Evolutionary conservation across 2,329 filamentous ascomycete genomes (phyloP).

Genomic region (Cytospora chrysosperma): DNA sequence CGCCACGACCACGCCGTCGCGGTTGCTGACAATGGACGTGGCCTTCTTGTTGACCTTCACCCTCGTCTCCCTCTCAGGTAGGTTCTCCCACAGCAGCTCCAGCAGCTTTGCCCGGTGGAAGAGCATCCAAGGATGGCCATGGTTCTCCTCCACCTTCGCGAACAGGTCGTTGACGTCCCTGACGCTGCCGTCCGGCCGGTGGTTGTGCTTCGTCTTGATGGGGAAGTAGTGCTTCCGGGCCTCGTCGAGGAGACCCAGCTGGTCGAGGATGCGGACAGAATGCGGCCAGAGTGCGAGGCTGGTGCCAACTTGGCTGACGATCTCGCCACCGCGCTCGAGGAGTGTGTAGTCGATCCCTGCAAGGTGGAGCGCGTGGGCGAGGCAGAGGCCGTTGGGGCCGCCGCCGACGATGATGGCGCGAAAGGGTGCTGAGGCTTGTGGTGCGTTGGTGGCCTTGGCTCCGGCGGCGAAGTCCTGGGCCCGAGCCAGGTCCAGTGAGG

Average conservation of each 20-base stretch:
- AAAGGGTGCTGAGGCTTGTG: neutral
- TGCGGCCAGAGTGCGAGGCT: constrained; percentile 28
- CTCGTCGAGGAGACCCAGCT: constrained; percentile 29
- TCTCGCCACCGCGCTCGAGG: constrained; percentile 27
- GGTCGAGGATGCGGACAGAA: constrained; percentile 29
- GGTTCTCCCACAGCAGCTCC: constrained; percentile 21
- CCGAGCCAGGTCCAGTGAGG: no score
- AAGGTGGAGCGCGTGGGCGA: constrained; percentile 31
- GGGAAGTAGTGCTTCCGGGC: neutral
- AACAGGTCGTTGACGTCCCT: constrained; percentile 21
- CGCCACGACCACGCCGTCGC: constrained; percentile 20
- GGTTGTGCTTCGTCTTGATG: constrained; percentile 17
- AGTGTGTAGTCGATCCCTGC: constrained; percentile 34
- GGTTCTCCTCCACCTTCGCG: constrained; percentile 14
- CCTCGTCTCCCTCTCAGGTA: constrained; percentile 20
- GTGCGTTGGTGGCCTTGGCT: neutral
- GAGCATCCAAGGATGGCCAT: constrained; percentile 26
- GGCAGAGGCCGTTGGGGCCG: constrained; percentile 31
- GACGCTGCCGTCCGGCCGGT: constrained; percentile 18
- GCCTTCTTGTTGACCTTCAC: constrained; percentile 25
- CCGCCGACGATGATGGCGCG: constrained; percentile 33
- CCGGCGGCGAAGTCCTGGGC: neutral
- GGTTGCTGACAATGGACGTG: constrained; percentile 12
- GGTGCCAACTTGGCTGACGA: constrained; percentile 26
- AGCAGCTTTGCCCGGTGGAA: constrained; percentile 25